Base-by-base conservation (phyloP, 345 rosid species). In the Aurinia saxatilis region DNA sequence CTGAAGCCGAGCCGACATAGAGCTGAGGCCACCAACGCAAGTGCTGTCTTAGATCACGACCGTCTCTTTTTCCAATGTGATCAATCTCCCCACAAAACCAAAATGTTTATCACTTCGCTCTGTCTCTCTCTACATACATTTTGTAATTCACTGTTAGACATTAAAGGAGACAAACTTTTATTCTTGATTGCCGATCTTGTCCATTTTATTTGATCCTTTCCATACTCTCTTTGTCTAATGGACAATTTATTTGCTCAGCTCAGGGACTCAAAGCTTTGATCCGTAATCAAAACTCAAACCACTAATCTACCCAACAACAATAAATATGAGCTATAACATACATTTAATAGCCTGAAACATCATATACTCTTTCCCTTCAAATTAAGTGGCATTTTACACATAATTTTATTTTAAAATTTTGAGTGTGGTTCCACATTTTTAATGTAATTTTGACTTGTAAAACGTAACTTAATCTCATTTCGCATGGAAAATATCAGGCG, bases 11-110 rank as follows among this genome's bases (percentile, higher is more conserved):
- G 75, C 91, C 87, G 96, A 88, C 98, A 81, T 25, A 63, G 76
- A 73, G 78, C 78, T 78, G 71, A 79, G 75, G 75, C 79, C 90
- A 77, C 82, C 98, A 81, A 91, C 75, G 95, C 82, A 79, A 76
- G 55, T 88, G 98, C 89, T 79, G 89, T 76, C 67, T 52, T 72
- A 57, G 72, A 66, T 73, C 67, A 42, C 52, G 67, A 70, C 81
- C 79, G 58, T 72, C 72, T 70, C 70, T 73, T 67, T 85, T 83
- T 81, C 89, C 85, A 47, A 78, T 18, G 69, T 35, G 62, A 58
- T 65, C 71, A 72, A 72, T 42, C 66, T 72, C 57, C 44, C 52
- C 52, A 30, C 58, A 51, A 48, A 66, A 51, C 64, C 53, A 44
- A 36, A 57, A 67, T 65, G 34, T 42, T 34, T 53, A 62, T 55